phyloP scores from a whole-genome alignment of 768 basidiomycete species.

The Bullera alba region DNA sequence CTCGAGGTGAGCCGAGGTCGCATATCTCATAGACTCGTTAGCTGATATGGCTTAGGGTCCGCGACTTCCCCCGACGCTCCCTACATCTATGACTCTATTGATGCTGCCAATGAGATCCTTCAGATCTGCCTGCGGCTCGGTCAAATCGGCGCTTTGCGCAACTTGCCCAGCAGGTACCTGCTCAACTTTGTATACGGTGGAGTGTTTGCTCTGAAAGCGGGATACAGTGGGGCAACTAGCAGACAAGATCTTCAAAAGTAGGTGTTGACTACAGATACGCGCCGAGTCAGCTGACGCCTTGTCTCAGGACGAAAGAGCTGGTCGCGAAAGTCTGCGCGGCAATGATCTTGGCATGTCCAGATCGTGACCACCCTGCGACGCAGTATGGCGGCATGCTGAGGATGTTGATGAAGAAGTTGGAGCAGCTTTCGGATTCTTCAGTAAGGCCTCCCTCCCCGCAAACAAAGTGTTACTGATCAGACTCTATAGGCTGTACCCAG shows the following conservation, averaged over 20 bases:
- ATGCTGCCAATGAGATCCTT: slow-evolving; percentile 36
- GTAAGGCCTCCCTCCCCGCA: slow-evolving; percentile 5
- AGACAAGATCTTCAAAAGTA: slow-evolving; percentile 27
- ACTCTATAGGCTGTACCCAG: slow-evolving; percentile 29
- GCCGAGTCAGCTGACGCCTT: slow-evolving; percentile 3
- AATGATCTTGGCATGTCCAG: slow-evolving; percentile 28
- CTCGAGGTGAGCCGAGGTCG: slow-evolving; percentile 24
- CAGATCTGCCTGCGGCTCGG: slow-evolving; percentile 30
- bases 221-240: slow-evolving; percentile 38
- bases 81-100: slow-evolving; percentile 43
- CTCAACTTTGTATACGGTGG: slow-evolving; percentile 41
- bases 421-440: slow-evolving; percentile 32
- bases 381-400: slow-evolving; percentile 40
- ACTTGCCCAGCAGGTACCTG: slow-evolving; percentile 37
- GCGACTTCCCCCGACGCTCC: slow-evolving; percentile 32
- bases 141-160: slow-evolving; percentile 29
- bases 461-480: neutral
- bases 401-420: slow-evolving; percentile 35
- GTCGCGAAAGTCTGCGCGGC: slow-evolving; percentile 37
- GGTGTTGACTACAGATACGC: slow-evolving; percentile 1
- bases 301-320: slow-evolving; percentile 28
- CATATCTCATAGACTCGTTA: neutral
- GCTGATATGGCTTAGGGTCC: slow-evolving; percentile 10
- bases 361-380: slow-evolving; percentile 36
- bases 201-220: slow-evolving; percentile 39